Base-by-base conservation (phyloP, 1,284 basidiomycete genomes). In the Cerioporus squamosus region DNA sequence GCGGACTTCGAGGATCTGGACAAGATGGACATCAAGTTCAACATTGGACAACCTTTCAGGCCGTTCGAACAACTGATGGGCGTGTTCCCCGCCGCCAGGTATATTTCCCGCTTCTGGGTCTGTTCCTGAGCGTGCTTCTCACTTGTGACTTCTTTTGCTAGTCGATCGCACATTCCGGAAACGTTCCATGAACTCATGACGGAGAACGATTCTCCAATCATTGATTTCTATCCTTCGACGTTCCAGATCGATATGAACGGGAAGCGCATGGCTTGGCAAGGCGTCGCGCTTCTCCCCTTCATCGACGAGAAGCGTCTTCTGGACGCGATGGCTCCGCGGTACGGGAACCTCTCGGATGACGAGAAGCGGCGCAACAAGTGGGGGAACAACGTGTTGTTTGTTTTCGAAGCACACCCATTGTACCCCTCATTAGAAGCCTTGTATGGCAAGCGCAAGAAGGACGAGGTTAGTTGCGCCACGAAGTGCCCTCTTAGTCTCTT, bases 221-320 rank as follows among this genome's bases (percentile, higher is more conserved):
- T 95, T 64, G 97, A 99, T 72, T 99, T 98, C 77, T 98, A 98
- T 74, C 97, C 97, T 0, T 70, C 81, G 5, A 87, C 91, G 18
- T 99, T 99, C 74, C 86, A 96, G 67, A 91, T 99, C 69, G 97
- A 99, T 75, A 99, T 99, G 97, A 99, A 99, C 71, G 97, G 97
- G 62, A 99, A 99, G 78, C 95, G 94, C 77, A 98, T 99, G 96
- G 84, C 93, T 1, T 99, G 97, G 97, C 97, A 99, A 75, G 97
- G 97, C 57, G 95, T 99, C 46, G 96, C 96, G 0, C 80, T 99
- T 2, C 79, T 99, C 22, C 96, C 97, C 0, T 99, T 99, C 78
- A 99, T 99, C 65, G 94, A 99, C 70, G 84, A 91, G 72, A 84
- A 83, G 60, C 85, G 96, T 18, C 77, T 98, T 22, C 77, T 98